phyloP scores from a whole-genome alignment of 495 filamentous ascomycete species.

The Aspergillus olivimuriae region DNA sequence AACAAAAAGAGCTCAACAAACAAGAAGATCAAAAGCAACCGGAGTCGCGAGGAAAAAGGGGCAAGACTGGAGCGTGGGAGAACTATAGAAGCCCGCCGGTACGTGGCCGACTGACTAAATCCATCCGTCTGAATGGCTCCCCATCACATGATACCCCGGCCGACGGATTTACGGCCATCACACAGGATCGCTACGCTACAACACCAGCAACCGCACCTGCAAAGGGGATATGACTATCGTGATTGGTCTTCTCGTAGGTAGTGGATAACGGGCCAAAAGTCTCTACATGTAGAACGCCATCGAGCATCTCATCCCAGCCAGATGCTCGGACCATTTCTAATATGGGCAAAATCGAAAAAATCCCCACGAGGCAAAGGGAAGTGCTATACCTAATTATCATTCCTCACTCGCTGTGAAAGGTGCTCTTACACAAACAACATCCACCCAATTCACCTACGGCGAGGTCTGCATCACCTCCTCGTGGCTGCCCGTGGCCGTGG shows the following conservation, averaged over 20 bases:
- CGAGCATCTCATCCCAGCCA: constrained; percentile 34
- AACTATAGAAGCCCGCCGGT: too few species aligned
- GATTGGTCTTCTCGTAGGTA: constrained; percentile 14
- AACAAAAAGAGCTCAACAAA: not conserved
- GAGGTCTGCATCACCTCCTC: constrained; percentile 47
- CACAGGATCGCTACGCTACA: too few species aligned
- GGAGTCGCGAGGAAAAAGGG: too few species aligned
- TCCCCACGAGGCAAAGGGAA: constrained; percentile 15
- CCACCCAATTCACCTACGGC: constrained; percentile 23
- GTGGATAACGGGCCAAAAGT: constrained; percentile 26
- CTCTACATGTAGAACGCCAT: constrained; percentile 43
- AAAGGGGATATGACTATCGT: too few species aligned
- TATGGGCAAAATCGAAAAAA: constrained; percentile 25
- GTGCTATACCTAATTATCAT: constrained; percentile 11
- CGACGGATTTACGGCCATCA: constrained; percentile 1
- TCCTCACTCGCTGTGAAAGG: constrained; percentile 13
- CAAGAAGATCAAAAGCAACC: too few species aligned
- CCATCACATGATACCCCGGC: not conserved
- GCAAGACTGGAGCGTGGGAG: too few species aligned
- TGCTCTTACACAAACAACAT: constrained; percentile 4
- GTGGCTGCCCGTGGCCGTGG: constrained; percentile 51
- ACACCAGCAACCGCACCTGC: too few species aligned
- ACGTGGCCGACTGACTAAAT: not conserved
- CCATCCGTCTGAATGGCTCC: not conserved
- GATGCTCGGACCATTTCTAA: constrained; percentile 36